A percentile compares a stretch with the other conserved stretches of the same genome.
Evolutionary conservation across 2,329 filamentous ascomycete species (phyloP).

Genomic region (Drechslerella dactyloides): DNA sequence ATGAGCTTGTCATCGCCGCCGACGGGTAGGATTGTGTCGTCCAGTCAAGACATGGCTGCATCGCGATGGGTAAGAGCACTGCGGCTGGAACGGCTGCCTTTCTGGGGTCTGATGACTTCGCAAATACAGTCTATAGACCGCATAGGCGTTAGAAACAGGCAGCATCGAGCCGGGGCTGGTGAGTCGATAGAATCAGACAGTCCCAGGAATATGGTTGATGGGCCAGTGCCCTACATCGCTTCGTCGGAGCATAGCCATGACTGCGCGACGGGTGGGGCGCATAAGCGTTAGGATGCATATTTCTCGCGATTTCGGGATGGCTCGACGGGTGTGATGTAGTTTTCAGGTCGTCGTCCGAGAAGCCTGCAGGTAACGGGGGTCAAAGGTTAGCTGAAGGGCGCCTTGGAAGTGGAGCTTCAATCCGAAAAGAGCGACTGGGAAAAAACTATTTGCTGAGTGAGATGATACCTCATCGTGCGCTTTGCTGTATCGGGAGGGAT

Average conservation of each 20-base stretch:
- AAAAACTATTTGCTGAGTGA: constrained; percentile 40
- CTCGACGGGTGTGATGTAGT: neutral
- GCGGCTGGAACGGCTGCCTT: constrained; percentile 39
- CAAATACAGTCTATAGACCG: constrained; percentile 21
- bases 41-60: constrained; percentile 34
- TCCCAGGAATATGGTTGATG: constrained; percentile 41
- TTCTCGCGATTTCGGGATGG: neutral
- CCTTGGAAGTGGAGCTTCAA: constrained; percentile 40
- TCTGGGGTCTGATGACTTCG: constrained; percentile 32
- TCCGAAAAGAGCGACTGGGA: constrained; percentile 25
- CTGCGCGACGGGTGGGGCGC: constrained; percentile 19
- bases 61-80: constrained; percentile 23
- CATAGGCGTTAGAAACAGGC: constrained; percentile 21
- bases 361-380: constrained; percentile 14
- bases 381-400: constrained; percentile 37
- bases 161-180: neutral
- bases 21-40: constrained; percentile 35
- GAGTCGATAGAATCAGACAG: constrained; percentile 10
- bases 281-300: constrained; percentile 14
- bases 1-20: constrained; percentile 4
- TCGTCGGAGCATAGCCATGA: constrained; percentile 32
- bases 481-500: constrained; percentile 28
- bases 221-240: constrained; percentile 43
- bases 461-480: constrained; percentile 6
- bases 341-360: constrained; percentile 28